phyloP scores from a whole-genome alignment of 495 filamentous ascomycete species.

The Lasiosphaeria hispida region DNA sequence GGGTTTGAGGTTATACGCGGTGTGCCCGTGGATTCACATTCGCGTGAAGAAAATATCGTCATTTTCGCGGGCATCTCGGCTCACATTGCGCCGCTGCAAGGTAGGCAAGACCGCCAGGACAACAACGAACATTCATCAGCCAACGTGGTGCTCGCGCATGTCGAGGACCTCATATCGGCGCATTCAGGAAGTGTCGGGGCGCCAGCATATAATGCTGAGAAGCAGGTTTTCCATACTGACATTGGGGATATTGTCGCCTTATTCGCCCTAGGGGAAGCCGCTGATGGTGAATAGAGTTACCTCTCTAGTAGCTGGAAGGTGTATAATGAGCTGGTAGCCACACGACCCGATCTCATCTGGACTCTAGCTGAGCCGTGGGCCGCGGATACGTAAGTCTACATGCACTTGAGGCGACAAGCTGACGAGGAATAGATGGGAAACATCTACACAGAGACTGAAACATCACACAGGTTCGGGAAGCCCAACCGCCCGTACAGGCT shows the following conservation, averaged over 20 bases:
- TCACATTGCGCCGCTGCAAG: slow-evolving; percentile 56
- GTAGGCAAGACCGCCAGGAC: slow-evolving; percentile 51
- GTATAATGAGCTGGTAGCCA: slow-evolving; percentile 62
- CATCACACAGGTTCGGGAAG: slow-evolving; percentile 32
- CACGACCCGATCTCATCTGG: slow-evolving; percentile 57
- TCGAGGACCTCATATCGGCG: slow-evolving; percentile 53
- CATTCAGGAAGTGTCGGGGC: slow-evolving; percentile 46
- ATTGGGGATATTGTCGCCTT: slow-evolving; percentile 64
- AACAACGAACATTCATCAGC: slow-evolving; percentile 36
- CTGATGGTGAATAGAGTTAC: slow-evolving; percentile 55
- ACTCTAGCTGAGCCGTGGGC: slow-evolving; percentile 56
- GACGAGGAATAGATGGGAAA: no score
- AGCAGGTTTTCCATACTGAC: slow-evolving; percentile 73
- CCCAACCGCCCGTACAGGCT: slow-evolving; percentile 27
- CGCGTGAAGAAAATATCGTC: slow-evolving; percentile 58
- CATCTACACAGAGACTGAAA: no score
- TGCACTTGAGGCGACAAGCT: no score
- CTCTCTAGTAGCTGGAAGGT: slow-evolving; percentile 58
- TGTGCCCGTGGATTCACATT: slow-evolving; percentile 49
- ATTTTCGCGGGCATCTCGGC: slow-evolving; percentile 62
- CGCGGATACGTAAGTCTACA: slow-evolving; percentile 56
- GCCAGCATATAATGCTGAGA: slow-evolving; percentile 56
- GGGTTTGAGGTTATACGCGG: slow-evolving; percentile 66
- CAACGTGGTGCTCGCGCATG: slow-evolving; percentile 53
- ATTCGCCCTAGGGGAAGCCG: slow-evolving; percentile 52